Conservation (phyloP, 2,329 filamentous ascomycete genomes). For the Parastagonospora nodorum region DNA sequence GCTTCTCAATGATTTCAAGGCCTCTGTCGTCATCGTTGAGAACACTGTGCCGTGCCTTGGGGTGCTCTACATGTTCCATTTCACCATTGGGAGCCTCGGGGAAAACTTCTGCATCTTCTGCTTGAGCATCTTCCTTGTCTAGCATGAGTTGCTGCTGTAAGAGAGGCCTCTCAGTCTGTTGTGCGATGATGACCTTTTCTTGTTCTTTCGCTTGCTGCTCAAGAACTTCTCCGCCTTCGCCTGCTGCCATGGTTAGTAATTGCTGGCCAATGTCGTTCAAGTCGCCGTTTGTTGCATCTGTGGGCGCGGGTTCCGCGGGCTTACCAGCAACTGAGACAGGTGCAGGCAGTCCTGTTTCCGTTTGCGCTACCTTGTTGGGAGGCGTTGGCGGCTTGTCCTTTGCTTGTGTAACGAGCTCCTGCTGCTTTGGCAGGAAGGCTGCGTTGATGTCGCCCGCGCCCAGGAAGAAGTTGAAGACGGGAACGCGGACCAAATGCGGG, state of each 20-base stretch:
- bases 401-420: constrained; percentile 38
- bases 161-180: constrained; percentile 85
- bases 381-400: constrained; percentile 24
- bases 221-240: constrained; percentile 69
- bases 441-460: constrained; percentile 99
- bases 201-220: constrained; percentile 83
- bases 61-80: constrained; percentile 33
- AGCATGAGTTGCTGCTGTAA: constrained; percentile 91
- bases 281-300: constrained; percentile 48
- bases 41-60: constrained; percentile 70
- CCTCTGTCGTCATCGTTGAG: constrained; percentile 89
- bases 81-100: constrained; percentile 48
- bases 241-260: constrained; percentile 74
- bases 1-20: constrained; percentile 74
- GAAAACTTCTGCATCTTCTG: constrained; percentile 55
- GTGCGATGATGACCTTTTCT: constrained; percentile 83
- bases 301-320: constrained; percentile 19
- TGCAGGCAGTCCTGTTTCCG: constrained; percentile 20
- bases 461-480: constrained; percentile 96
- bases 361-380: constrained; percentile 14
- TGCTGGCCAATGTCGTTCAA: constrained; percentile 71
- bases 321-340: constrained; percentile 28
- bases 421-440: constrained; percentile 85
- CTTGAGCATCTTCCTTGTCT: constrained; percentile 78
- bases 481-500: constrained; percentile 91